Percentiles rank a stretch among this genome's conserved stretches.
These are phyloP conservation scores for Nicotiana knightiana DNA, from an alignment of 257 asterid species.

Conservation along the genomic window DNA sequence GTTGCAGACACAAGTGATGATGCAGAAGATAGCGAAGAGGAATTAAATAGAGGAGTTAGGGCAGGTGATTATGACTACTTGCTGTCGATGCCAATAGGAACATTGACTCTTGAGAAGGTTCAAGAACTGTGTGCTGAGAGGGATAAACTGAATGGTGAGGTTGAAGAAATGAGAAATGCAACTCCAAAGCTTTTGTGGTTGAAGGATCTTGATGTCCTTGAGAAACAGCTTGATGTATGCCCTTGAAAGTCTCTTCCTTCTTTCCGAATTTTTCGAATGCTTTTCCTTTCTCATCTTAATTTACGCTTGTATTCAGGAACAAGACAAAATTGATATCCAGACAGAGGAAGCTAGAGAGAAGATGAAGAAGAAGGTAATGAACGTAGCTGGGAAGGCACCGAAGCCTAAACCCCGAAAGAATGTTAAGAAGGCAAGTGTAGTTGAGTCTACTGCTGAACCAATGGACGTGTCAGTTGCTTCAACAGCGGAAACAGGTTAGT, in stretches of 20 bases:
- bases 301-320: constrained; percentile 38
- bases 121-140: constrained; percentile 66
- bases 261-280: background rate
- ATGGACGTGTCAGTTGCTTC: constrained; percentile 50
- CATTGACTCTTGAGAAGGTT: constrained; percentile 74
- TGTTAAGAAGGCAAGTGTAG: constrained; percentile 38
- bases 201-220: constrained; percentile 75
- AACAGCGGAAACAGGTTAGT: constrained; percentile 44
- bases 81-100: constrained; percentile 74
- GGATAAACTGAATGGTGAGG: constrained; percentile 51
- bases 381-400: constrained; percentile 18
- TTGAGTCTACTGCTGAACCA: constrained; percentile 40
- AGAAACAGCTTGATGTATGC: constrained; percentile 55
- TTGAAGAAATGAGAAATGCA: constrained; percentile 59
- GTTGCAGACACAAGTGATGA: constrained; percentile 65
- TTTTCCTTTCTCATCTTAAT: background rate
- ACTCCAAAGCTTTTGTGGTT: constrained; percentile 66
- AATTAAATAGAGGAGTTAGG: constrained; percentile 36
- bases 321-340: constrained; percentile 32
- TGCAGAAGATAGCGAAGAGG: constrained; percentile 58
- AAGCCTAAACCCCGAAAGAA: constrained; percentile 29
- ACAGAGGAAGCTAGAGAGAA: constrained; percentile 34
- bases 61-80: constrained; percentile 88
- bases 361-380: constrained; percentile 29
- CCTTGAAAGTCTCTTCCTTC: background rate